Percentiles rank a stretch among this genome's conserved stretches.
Evolutionary conservation across 805 yeast genomes (phyloP).

Genomic region (Yarrowia yakushimensis): DNA sequence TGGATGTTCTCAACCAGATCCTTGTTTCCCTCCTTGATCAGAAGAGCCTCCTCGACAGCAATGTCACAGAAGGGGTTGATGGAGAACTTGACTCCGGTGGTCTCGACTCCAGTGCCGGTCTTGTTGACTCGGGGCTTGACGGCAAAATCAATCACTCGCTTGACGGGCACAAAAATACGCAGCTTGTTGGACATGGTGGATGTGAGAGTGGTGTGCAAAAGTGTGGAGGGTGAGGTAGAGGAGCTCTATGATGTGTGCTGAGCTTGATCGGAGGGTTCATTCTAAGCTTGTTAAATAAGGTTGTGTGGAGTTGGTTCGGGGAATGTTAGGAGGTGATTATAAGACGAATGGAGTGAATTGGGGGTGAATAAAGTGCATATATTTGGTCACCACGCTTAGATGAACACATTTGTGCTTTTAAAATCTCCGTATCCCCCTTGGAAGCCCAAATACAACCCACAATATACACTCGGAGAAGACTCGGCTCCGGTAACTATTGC

Average conservation of each 20-base stretch:
- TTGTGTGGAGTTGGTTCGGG: slow-evolving; percentile 5
- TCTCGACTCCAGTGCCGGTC: slow-evolving; percentile 76
- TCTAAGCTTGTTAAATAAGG: not conserved
- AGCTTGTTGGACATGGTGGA: slow-evolving; percentile 28
- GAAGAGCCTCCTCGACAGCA: slow-evolving; percentile 92
- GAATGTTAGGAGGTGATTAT: not conserved
- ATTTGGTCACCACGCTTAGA: too few relatives aligned
- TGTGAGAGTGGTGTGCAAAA: not conserved
- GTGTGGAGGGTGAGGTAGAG: not conserved
- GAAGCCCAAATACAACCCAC: too few relatives aligned
- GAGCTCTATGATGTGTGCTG: not conserved
- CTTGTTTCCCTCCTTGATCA: slow-evolving; percentile 64
- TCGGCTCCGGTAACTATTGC: slow-evolving; percentile 24
- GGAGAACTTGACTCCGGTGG: slow-evolving; percentile 84
- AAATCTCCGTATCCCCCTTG: too few relatives aligned
- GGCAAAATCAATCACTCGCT: slow-evolving; percentile 91
- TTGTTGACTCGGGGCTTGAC: slow-evolving; percentile 89
- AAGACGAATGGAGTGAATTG: too few relatives aligned
- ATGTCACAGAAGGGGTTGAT: slow-evolving; percentile 98
- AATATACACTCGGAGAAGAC: not conserved
- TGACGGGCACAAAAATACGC: slow-evolving; percentile 83
- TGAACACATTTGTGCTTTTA: too few relatives aligned
- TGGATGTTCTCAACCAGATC: slow-evolving; percentile 72
- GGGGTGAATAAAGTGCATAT: too few relatives aligned
- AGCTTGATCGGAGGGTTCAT: too few relatives aligned